Evolutionary conservation across 768 basidiomycete species (phyloP), one percentile per base, ranked within the genome.

Genomic region (Pleurotus eryngii): DNA sequence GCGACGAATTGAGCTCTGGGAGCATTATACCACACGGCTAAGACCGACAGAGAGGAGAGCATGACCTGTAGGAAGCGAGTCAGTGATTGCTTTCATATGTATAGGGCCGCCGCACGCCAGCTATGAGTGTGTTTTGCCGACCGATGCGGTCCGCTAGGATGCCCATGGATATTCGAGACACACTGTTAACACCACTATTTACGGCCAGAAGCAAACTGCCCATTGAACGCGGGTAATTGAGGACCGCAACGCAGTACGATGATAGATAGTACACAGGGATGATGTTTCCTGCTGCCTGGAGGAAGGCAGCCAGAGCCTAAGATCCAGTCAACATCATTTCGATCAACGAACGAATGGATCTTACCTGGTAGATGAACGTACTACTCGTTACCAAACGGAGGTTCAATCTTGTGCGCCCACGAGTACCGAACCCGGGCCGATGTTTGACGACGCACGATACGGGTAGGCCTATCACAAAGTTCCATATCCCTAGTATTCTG

Each of bases 271-370:
- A 78, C 15, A 73, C 64, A 0, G 77, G 78, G 22, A 79, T 71
- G 57, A 75, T 67, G 59, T 78, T 78, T 5, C 78, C 77, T 1
- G 74, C 75, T 2, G 77, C 77, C 56, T 78, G 76, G 15, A 78
- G 62, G 53, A 78, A 72, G 0, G 77, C 71, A 2, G 72, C 76
- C 0, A 74, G 57, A 1, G 75, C 67, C 76, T 77, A 53, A 22
- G 9, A 8, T 30, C 6, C 8, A 24, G 24, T 24, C 24, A 24
- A 24, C 24, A 24, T 4, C 24, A 24, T 24, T 24, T 24, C 24
- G 3, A n/a, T 24, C 24, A 24, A 24, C 38, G 37, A 39, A 20
- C 9, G 15, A 0, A 24, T 38, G 4, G 4, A 4, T 9, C 3
- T 4, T 49, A 72, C 76, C 72, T 78, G 77, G 27, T 74, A 68